A percentile compares a stretch with the other conserved stretches of the same genome.
Conservation (phyloP, 83 land plant genomes). For the Picea abies region DNA sequence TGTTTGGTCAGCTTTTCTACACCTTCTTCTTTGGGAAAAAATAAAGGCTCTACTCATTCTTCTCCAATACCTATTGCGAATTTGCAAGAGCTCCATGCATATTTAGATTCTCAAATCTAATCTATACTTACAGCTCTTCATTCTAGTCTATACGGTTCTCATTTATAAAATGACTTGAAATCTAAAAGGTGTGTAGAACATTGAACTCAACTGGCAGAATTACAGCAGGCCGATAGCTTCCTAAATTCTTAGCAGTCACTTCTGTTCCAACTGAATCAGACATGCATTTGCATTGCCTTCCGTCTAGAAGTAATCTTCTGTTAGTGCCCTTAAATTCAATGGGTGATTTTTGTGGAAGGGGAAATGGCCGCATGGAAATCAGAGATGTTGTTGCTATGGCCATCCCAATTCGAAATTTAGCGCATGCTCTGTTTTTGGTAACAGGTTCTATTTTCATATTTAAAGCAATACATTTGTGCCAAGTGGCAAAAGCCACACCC, state of each 20-base stretch:
- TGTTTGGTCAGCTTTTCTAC: too few relatives aligned
- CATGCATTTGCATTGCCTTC: neutral
- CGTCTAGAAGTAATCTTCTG: neutral
- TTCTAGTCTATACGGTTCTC: too few relatives aligned
- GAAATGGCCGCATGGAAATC: neutral
- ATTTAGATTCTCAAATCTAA: too few relatives aligned
- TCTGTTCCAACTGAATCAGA: neutral
- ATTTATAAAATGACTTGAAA: too few relatives aligned
- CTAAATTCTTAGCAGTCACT: neutral
- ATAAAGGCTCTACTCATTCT: too few relatives aligned
- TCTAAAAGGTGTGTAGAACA: too few relatives aligned
- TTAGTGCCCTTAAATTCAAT: neutral
- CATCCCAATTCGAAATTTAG: neutral
- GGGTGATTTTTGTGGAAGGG: neutral
- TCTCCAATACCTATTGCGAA: too few relatives aligned
- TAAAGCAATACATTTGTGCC: neutral
- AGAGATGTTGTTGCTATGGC: neutral
- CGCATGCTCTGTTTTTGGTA: neutral
- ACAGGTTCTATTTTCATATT: neutral
- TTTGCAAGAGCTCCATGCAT: too few relatives aligned
- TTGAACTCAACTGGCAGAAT: conserved; percentile 16
- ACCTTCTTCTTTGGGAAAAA: too few relatives aligned
- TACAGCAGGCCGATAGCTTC: conserved; percentile 1
- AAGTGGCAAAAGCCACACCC: neutral
- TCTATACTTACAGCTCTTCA: too few relatives aligned